phyloP scores from a whole-genome alignment of 1,284 basidiomycete genomes.

The Mycena sp. region DNA sequence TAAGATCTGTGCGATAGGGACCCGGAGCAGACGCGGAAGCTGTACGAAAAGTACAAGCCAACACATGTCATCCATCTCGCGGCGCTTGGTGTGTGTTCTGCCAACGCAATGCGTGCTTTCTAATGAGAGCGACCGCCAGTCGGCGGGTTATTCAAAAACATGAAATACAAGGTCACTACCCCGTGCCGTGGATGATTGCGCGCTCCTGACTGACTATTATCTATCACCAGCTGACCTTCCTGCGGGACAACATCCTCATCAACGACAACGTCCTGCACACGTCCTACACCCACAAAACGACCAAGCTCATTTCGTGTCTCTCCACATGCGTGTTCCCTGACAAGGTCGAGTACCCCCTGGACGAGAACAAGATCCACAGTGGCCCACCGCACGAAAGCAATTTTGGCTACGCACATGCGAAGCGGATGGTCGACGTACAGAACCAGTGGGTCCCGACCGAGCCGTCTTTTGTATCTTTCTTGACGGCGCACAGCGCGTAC shows the following conservation, averaged over 20 bases:
- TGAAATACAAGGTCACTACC: slow-evolving; percentile 80
- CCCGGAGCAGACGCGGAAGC: slow-evolving; percentile 60
- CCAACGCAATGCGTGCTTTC: slow-evolving; percentile 17
- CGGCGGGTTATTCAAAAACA: slow-evolving; percentile 91
- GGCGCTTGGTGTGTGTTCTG: slow-evolving; percentile 70
- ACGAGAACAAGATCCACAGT: slow-evolving; percentile 87
- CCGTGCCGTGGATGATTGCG: background rate
- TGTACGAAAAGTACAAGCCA: slow-evolving; percentile 89
- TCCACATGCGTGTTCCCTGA: slow-evolving; percentile 93
- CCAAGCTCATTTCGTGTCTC: slow-evolving; percentile 86
- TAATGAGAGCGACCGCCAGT: slow-evolving; percentile 54
- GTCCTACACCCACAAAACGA: slow-evolving; percentile 67
- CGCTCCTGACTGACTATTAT: slow-evolving; percentile 2
- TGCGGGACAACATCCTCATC: slow-evolving; percentile 90
- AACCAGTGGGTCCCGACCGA: slow-evolving; percentile 73
- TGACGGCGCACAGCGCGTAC: slow-evolving; percentile 70
- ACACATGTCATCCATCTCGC: slow-evolving; percentile 93
- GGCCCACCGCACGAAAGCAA: slow-evolving; percentile 91
- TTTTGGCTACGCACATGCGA: slow-evolving; percentile 93
- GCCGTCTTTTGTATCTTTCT: background rate
- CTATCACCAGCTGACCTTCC: slow-evolving; percentile 86
- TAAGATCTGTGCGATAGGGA: slow-evolving; percentile 8
- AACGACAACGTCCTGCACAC: slow-evolving; percentile 90
- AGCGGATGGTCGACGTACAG: slow-evolving; percentile 92
- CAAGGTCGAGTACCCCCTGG: slow-evolving; percentile 88